Conservation (phyloP, 2,329 filamentous ascomycete species). For the Gaeumannomyces tritici region DNA sequence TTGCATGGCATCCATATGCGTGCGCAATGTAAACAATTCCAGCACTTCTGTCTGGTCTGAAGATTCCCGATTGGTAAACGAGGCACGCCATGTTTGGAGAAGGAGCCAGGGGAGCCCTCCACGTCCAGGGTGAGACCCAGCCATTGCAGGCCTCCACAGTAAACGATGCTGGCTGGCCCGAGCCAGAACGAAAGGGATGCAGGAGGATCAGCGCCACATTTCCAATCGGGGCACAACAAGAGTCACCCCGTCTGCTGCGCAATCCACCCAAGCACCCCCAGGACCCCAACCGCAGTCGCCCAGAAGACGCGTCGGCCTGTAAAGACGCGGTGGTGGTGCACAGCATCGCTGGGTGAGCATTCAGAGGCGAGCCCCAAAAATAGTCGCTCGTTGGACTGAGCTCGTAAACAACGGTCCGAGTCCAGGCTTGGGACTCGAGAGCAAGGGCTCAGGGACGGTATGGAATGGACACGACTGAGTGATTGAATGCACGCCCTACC, state of each 20-base stretch:
- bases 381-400: background rate
- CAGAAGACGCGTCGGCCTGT: background rate
- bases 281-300: no score
- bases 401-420: background rate
- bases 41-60: background rate
- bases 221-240: background rate
- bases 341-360: background rate
- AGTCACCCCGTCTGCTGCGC: background rate
- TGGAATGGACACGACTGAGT: background rate
- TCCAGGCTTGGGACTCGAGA: background rate
- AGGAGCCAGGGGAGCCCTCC: no score
- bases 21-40: background rate
- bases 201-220: background rate
- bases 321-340: background rate
- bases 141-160: background rate
- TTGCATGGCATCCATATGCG: background rate
- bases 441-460: background rate
- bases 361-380: background rate
- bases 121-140: background rate
- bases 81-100: no score
- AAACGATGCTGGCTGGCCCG: background rate
- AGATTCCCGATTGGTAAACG: background rate
- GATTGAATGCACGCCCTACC: background rate
- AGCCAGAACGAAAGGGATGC: background rate
- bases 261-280: background rate